phyloP scores from a whole-genome alignment of 2,329 filamentous ascomycete genomes.

The Pleurostoma richardsiae region DNA sequence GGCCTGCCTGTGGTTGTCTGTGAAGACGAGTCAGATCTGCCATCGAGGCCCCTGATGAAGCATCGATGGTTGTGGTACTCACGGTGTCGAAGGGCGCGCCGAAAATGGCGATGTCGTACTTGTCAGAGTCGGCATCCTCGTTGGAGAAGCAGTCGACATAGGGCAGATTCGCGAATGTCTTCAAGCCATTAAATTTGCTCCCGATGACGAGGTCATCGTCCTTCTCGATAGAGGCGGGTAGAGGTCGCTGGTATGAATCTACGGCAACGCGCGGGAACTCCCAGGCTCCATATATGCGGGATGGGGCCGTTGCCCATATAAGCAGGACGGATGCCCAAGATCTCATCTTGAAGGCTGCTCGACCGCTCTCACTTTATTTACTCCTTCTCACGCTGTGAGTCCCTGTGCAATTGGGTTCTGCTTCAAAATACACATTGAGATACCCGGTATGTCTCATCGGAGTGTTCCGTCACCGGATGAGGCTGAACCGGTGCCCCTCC shows the following conservation, averaged over 20 bases:
- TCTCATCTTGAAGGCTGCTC: too few species aligned
- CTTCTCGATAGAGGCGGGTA: constrained; percentile 13
- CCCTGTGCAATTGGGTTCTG: too few species aligned
- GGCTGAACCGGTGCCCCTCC: too few species aligned
- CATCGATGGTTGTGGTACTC: constrained; percentile 8
- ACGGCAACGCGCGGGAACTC: not conserved
- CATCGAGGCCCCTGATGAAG: too few species aligned
- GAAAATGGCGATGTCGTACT: constrained; percentile 53
- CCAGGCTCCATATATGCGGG: not conserved
- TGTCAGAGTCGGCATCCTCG: constrained; percentile 32
- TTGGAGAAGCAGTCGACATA: constrained; percentile 57
- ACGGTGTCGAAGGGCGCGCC: constrained; percentile 45
- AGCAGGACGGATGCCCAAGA: too few species aligned
- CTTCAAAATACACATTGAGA: too few species aligned
- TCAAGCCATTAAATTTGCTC: constrained; percentile 49
- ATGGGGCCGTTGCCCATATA: too few species aligned
- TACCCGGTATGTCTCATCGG: too few species aligned
- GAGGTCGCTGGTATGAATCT: not conserved
- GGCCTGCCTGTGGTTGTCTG: constrained; percentile 6
- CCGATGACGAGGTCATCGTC: constrained; percentile 33
- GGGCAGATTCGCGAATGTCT: constrained; percentile 57
- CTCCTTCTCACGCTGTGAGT: too few species aligned
- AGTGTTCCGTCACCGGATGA: too few species aligned
- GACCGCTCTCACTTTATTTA: too few species aligned
- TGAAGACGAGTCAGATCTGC: too few species aligned